Base-by-base conservation (phyloP, 768 basidiomycete genomes). In the Tylopilus rubrobrunneus region DNA sequence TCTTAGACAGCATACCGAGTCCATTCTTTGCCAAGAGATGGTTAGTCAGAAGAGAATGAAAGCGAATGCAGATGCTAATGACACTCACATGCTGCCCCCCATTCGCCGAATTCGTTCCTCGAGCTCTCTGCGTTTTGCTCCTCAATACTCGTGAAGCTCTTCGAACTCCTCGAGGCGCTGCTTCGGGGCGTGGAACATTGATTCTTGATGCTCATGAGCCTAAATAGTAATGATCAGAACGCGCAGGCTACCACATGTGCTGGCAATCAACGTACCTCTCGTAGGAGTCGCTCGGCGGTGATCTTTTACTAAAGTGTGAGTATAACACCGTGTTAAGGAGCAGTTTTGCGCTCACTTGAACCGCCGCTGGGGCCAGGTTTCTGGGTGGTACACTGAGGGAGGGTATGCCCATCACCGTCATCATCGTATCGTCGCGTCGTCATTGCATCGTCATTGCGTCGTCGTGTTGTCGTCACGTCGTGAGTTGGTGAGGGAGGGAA, bases 191-290 rank as follows among this genome's bases (percentile, higher is more conserved):
- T 86, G 85, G 67, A 93, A 90, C 12, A 87, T 82, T 29, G 89
- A 82, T 69, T 98, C 97, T 76, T 98, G 95, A 50, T 96, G 81
- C 62, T 98, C 97, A 87, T 98, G 93, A 46, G 97, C 97, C 89
- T 93, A 62, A 23, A 51, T 15, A 17, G 11, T 7, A 3, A 14
- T 19, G 29, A 50, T 65, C 17, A 65, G 34, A 48, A 15, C 10
- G 14, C 10, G 15, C 17, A 34, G 1, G 44, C 34, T 31, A 19
- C 9, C 17, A 1, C 41, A 7, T 10, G n/a, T 28, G 23, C 11
- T 12, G 17, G 50, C 4, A 36, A 29, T 45, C 27, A 11, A 53
- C 73, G 45, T 68, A 89, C 91, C 77, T 99, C 97, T 63, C 97
- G 87, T 10, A 99, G 78, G 41, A 99, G 85, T 74, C 98, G 97